These are phyloP conservation scores for Apiotrichum veenhuisii DNA, from an alignment of 1,284 basidiomycete species.

Conservation along the genomic window DNA sequence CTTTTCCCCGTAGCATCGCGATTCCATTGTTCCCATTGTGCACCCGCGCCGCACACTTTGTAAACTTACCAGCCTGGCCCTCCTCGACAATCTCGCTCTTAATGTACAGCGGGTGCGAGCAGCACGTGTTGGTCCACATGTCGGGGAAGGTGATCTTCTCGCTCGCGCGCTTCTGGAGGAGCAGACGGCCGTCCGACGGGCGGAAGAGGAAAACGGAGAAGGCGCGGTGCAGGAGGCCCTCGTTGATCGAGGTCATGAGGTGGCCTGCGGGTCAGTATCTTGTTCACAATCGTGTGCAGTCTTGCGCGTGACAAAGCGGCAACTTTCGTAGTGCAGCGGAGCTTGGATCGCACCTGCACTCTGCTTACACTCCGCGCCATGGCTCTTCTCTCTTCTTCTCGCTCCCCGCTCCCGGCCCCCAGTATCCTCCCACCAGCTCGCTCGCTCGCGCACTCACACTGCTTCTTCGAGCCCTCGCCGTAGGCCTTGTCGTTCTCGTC, in stretches of 20 bases:
- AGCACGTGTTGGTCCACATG: constrained; percentile 99
- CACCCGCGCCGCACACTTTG: too few relatives aligned
- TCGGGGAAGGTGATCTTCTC: constrained; percentile 99
- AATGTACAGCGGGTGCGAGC: constrained; percentile 82
- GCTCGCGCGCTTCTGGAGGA: constrained; percentile 88
- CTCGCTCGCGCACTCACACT: constrained; percentile 61
- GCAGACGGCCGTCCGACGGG: constrained; percentile 86
- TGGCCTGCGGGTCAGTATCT: constrained; percentile 61
- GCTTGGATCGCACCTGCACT: too few relatives aligned
- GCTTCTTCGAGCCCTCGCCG: constrained; percentile 94
- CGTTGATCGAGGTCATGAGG: constrained; percentile 94
- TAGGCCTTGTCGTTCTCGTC: constrained; percentile 83
- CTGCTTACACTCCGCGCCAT: too few relatives aligned
- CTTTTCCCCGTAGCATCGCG: too few relatives aligned
- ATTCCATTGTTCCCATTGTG: too few relatives aligned
- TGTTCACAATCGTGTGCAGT: too few relatives aligned
- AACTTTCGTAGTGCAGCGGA: too few relatives aligned
- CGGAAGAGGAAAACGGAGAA: constrained; percentile 98
- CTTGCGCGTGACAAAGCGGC: too few relatives aligned
- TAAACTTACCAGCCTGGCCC: constrained; percentile 63
- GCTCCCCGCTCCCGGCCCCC: too few relatives aligned
- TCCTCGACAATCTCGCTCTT: constrained; percentile 73
- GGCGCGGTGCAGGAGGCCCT: constrained; percentile 91
- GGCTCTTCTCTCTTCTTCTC: too few relatives aligned
- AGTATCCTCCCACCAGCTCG: background rate